A percentile compares a stretch with the other conserved stretches of the same genome.
phyloP scores from a whole-genome alignment of 2,329 filamentous ascomycete species.

The Fusarium sp. region DNA sequence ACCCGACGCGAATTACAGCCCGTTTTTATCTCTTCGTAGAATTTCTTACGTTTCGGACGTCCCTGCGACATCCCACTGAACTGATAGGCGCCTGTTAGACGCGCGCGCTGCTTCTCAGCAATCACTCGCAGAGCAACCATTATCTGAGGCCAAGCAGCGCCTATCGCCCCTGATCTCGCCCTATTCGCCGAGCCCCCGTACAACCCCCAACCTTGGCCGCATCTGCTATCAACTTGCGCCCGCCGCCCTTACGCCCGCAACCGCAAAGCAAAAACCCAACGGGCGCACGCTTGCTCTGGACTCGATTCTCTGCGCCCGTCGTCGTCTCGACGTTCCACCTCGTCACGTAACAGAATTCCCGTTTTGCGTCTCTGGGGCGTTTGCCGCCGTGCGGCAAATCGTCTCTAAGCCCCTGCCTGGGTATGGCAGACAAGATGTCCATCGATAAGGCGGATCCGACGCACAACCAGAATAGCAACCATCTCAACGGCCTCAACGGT shows the following conservation, averaged over 20 bases:
- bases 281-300: slow-evolving; percentile 49
- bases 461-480: slow-evolving; percentile 50
- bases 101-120: slow-evolving; percentile 35
- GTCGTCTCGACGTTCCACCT: slow-evolving; percentile 46
- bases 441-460: slow-evolving; percentile 65
- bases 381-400: slow-evolving; percentile 54
- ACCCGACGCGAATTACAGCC: slow-evolving; percentile 45
- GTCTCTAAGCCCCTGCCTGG: slow-evolving; percentile 46
- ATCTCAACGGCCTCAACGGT: slow-evolving; percentile 51
- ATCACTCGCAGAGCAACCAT: slow-evolving; percentile 20
- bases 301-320: slow-evolving; percentile 46
- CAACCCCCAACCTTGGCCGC: slow-evolving; percentile 46
- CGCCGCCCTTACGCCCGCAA: slow-evolving; percentile 53
- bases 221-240: slow-evolving; percentile 49
- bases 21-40: slow-evolving; percentile 49
- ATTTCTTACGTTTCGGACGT: slow-evolving; percentile 48
- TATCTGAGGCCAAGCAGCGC: slow-evolving; percentile 31
- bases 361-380: slow-evolving; percentile 53
- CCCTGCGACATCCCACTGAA: slow-evolving; percentile 41
- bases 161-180: slow-evolving; percentile 32
- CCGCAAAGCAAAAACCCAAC: slow-evolving; percentile 53
- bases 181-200: slow-evolving; percentile 40
- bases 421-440: slow-evolving; percentile 77
- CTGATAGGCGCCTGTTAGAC: slow-evolving; percentile 48
- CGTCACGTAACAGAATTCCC: slow-evolving; percentile 51